phyloP scores from a whole-genome alignment of 441 rosid genomes.

The Erodium trifolium region DNA sequence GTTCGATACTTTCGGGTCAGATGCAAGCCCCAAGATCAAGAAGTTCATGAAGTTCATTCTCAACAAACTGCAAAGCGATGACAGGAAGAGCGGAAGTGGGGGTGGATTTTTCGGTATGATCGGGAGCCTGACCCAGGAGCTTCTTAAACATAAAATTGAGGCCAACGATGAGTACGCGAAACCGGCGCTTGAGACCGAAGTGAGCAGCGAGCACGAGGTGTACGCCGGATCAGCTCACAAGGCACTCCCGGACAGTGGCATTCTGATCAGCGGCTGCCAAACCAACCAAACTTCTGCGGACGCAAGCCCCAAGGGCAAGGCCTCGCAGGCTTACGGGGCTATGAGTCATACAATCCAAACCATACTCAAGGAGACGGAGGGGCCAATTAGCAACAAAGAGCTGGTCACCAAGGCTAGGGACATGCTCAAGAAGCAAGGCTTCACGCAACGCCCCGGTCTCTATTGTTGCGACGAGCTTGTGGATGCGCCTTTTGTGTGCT shows the following conservation, averaged over 20 bases:
- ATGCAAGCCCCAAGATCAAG: slow-evolving; percentile 91
- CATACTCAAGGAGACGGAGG: slow-evolving; percentile 53
- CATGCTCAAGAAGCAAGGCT: slow-evolving; percentile 60
- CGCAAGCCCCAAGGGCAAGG: slow-evolving; percentile 71
- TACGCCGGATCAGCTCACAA: slow-evolving; percentile 61
- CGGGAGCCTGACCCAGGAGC: slow-evolving; percentile 24
- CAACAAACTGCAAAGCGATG: slow-evolving; percentile 49
- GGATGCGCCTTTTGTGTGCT: slow-evolving; percentile 48
- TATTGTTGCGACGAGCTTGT: slow-evolving; percentile 54
- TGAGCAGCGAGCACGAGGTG: slow-evolving; percentile 58
- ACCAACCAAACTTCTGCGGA: slow-evolving; percentile 92
- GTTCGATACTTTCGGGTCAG: slow-evolving; percentile 76
- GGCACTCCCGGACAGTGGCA: slow-evolving; percentile 54
- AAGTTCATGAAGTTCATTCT: slow-evolving; percentile 81
- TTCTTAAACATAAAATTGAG: slow-evolving; percentile 65
- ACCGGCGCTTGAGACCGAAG: slow-evolving; percentile 23
- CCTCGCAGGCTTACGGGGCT: slow-evolving; percentile 74
- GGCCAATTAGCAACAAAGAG: slow-evolving; percentile 44
- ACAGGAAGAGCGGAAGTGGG: too few relatives aligned
- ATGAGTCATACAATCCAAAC: slow-evolving; percentile 82
- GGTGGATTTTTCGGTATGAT: too few relatives aligned
- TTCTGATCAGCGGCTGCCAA: slow-evolving; percentile 87
- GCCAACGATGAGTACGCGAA: neutral
- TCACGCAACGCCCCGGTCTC: slow-evolving; percentile 86
- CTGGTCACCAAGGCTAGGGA: slow-evolving; percentile 59